Evolutionary conservation across 176 grass and related monocot genomes (phyloP).

Genomic region (Ensete glaucum): DNA sequence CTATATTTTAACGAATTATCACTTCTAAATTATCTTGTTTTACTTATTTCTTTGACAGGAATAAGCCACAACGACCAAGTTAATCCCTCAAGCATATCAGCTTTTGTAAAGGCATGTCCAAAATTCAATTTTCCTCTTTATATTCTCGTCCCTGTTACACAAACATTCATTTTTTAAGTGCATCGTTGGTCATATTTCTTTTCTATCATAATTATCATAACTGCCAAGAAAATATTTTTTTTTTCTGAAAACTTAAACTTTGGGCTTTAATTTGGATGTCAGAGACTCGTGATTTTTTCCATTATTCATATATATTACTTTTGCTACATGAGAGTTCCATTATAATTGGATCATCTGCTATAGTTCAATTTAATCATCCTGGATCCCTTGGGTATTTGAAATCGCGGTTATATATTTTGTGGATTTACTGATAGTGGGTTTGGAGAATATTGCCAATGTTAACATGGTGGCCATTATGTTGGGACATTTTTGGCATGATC

Average conservation of each 20-base stretch:
- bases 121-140: not conserved
- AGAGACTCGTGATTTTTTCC: no score
- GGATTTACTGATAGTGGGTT: no score
- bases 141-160: not conserved
- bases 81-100: constrained; percentile 43
- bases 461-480: not conserved
- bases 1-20: constrained; percentile 5
- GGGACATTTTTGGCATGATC: not conserved
- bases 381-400: no score
- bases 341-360: no score
- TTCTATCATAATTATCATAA: not conserved
- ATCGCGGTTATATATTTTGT: no score
- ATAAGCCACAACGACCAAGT: constrained; percentile 63
- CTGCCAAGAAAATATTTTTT: not conserved
- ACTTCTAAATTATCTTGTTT: constrained; percentile 10
- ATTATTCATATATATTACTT: no score
- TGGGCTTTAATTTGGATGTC: no score
- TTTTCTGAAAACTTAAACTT: no score
- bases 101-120: constrained; percentile 69
- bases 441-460: no score
- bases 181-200: not conserved
- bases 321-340: no score
- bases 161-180: not conserved
- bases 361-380: no score
- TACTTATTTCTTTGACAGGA: constrained; percentile 46